A percentile compares a stretch with the other conserved stretches of the same genome.
Evolutionary conservation across 2,329 filamentous ascomycete species (phyloP).

Genomic region (Dothideomycetes sp.): DNA sequence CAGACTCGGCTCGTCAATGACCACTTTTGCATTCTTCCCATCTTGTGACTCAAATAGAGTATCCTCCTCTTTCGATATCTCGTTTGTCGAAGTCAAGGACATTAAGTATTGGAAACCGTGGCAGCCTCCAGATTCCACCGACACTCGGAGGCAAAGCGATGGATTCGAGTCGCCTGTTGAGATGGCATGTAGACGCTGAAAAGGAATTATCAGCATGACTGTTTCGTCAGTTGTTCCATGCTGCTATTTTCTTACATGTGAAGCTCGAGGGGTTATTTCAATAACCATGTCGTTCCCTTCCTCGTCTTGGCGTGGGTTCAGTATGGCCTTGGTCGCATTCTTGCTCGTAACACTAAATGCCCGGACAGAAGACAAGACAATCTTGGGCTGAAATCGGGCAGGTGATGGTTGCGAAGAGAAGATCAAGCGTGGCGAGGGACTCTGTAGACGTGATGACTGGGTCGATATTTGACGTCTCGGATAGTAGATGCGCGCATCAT

Average conservation of each 20-base stretch:
- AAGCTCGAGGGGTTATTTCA: slow-evolving; percentile 74
- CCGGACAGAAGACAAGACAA: too few species aligned
- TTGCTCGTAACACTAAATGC: background rate
- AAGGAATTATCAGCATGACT: background rate
- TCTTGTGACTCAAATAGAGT: slow-evolving; percentile 68
- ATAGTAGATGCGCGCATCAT: slow-evolving; percentile 8
- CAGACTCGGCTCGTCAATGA: slow-evolving; percentile 79
- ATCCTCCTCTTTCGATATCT: slow-evolving; percentile 65
- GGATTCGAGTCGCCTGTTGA: slow-evolving; percentile 51
- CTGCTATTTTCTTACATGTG: slow-evolving; percentile 50
- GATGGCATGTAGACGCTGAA: slow-evolving; percentile 59
- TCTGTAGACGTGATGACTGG: background rate
- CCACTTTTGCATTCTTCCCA: slow-evolving; percentile 54
- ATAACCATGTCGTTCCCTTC: slow-evolving; percentile 77
- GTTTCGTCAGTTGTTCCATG: background rate
- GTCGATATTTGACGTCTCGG: slow-evolving; percentile 6
- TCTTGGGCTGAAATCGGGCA: too few species aligned
- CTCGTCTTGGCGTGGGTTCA: slow-evolving; percentile 71
- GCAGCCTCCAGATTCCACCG: slow-evolving; percentile 87
- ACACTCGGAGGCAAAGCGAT: slow-evolving; percentile 76
- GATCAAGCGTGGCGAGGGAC: slow-evolving; percentile 6
- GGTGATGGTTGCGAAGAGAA: too few species aligned
- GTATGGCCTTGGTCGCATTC: slow-evolving; percentile 29
- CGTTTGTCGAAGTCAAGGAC: slow-evolving; percentile 58
- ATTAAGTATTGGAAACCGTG: slow-evolving; percentile 98